Percentiles rank a stretch among this genome's conserved stretches.
Evolutionary conservation across 208 protist genomes (phyloP).

Genomic region (Leishmania braziliensis): DNA sequence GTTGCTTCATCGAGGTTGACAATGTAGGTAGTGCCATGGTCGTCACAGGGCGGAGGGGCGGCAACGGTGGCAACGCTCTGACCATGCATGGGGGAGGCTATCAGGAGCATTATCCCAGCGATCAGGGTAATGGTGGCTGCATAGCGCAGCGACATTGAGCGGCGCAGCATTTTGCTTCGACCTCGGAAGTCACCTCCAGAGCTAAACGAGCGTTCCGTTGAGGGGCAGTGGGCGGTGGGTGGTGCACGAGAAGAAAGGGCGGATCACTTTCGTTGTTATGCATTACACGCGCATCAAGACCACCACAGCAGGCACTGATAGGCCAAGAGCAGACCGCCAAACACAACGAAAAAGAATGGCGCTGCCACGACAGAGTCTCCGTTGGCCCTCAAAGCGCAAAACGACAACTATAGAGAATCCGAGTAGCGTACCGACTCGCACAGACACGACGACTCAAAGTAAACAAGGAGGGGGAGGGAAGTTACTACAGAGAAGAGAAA

Average conservation of each 20-base stretch:
- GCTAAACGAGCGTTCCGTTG: too few species aligned
- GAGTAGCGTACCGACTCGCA: neutral
- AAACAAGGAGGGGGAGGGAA: neutral
- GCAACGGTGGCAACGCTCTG: neutral
- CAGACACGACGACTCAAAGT: neutral
- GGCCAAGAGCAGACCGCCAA: neutral
- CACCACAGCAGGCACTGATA: neutral
- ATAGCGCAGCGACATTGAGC: neutral
- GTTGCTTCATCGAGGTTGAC: neutral
- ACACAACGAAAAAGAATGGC: neutral
- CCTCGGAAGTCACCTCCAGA: neutral
- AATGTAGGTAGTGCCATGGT: neutral
- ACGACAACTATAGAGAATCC: neutral
- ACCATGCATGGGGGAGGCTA: slow-evolving; percentile 12
- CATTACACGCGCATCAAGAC: neutral
- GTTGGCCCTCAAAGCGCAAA: neutral
- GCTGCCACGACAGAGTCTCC: neutral
- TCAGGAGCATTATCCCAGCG: slow-evolving; percentile 20
- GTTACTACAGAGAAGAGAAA: neutral
- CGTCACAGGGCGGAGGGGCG: slow-evolving; percentile 18
- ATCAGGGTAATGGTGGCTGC: slow-evolving; percentile 6
- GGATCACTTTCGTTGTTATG: neutral
- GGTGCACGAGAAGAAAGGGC: neutral
- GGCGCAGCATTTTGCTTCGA: neutral
- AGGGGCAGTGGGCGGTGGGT: too few species aligned